A percentile compares a stretch with the other conserved stretches of the same genome.
Evolutionary conservation across 306 rosid genomes (phyloP).

Genomic region (Trifolium dubium): DNA sequence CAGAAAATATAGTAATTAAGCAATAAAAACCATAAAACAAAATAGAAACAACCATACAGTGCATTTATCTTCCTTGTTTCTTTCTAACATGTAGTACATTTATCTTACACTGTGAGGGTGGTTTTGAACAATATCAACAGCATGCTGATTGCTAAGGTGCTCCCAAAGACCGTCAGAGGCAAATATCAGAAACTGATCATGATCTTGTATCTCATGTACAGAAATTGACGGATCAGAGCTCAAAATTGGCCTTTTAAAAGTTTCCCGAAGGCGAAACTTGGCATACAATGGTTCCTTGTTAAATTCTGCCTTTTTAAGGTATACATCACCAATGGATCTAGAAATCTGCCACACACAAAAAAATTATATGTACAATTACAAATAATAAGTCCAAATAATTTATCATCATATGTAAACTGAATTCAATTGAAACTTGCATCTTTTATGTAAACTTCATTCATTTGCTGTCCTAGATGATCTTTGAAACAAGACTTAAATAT

Average conservation of each 20-base stretch:
- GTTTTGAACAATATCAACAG: constrained; percentile 80
- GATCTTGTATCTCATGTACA: constrained; percentile 68
- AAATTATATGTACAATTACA: constrained; percentile 2
- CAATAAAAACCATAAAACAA: constrained; percentile 23
- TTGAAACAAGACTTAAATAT: constrained; percentile 11
- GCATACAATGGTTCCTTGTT: constrained; percentile 79
- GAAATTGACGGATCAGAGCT: constrained; percentile 86
- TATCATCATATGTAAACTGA: constrained; percentile 25
- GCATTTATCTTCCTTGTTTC: constrained; percentile 40
- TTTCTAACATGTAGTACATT: not conserved
- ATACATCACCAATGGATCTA: constrained; percentile 81
- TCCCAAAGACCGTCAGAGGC: constrained; percentile 99
- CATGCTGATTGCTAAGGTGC: constrained; percentile 88
- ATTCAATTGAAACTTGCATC: constrained; percentile 26
- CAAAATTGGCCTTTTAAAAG: constrained; percentile 77
- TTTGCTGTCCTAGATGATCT: constrained; percentile 22
- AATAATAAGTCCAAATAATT: constrained; percentile 7
- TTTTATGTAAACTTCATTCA: constrained; percentile 10
- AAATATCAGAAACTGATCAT: constrained; percentile 78
- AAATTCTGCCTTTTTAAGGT: constrained; percentile 82
- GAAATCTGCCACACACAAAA: constrained; percentile 62
- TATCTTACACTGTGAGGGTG: constrained; percentile 75
- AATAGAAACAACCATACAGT: constrained; percentile 19
- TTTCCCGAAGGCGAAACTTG: constrained; percentile 75
- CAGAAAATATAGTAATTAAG: constrained; percentile 1